Conservation (phyloP, 2,329 filamentous ascomycete species). For the Aspergillus bombycis region DNA sequence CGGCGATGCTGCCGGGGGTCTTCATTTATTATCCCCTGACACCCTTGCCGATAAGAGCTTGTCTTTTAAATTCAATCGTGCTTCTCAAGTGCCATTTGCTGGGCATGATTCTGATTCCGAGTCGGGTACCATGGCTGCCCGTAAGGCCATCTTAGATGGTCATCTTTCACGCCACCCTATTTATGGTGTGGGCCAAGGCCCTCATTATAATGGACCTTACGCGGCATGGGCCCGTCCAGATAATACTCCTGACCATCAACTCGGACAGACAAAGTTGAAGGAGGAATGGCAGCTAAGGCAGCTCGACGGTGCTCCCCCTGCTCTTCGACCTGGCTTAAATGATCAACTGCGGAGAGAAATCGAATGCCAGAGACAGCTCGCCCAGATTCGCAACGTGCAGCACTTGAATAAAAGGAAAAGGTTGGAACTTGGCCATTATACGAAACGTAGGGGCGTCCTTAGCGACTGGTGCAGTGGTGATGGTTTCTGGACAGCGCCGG, state of each 20-base stretch:
- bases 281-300: slow-evolving; percentile 34
- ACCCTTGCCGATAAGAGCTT: slow-evolving; percentile 27
- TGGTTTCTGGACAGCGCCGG: not conserved
- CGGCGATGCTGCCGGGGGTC: slow-evolving; percentile 59
- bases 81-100: slow-evolving; percentile 16
- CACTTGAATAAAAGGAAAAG: slow-evolving; percentile 25
- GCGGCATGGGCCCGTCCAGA: slow-evolving; percentile 43
- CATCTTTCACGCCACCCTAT: slow-evolving; percentile 39
- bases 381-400: slow-evolving; percentile 32
- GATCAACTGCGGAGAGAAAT: slow-evolving; percentile 20
- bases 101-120: slow-evolving; percentile 23
- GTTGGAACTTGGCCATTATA: not conserved
- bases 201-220: slow-evolving; percentile 45
- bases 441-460: slow-evolving; percentile 8
- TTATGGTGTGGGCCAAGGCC: slow-evolving; percentile 46
- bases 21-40: slow-evolving; percentile 54
- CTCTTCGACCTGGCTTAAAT: slow-evolving; percentile 27
- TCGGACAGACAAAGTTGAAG: slow-evolving; percentile 29
- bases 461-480: slow-evolving; percentile 26
- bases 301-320: slow-evolving; percentile 29
- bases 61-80: slow-evolving; percentile 30
- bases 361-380: slow-evolving; percentile 28
- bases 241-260: slow-evolving; percentile 22
- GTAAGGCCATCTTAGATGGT: slow-evolving; percentile 34
- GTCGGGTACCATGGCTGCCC: slow-evolving; percentile 30